Percentiles rank a stretch among this genome's conserved stretches.
Evolutionary conservation across 257 asterid genomes (phyloP).

Genomic region (Mitragyna speciosa): DNA sequence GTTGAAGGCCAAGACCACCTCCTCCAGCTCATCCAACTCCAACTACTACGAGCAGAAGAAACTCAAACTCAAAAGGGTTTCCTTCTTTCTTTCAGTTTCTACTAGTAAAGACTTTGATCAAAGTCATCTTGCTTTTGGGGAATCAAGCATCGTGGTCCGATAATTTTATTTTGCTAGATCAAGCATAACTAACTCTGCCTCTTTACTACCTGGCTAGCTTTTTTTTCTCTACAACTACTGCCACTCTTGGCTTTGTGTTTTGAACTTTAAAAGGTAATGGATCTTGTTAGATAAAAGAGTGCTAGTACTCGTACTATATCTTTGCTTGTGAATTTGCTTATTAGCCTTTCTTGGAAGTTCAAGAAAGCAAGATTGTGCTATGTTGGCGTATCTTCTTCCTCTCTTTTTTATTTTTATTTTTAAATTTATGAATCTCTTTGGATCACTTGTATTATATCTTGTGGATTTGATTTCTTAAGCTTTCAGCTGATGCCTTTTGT

Average conservation of each 20-base stretch:
- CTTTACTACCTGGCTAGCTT: neutral
- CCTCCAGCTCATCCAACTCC: too few species aligned
- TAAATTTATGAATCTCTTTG: neutral
- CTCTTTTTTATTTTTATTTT: neutral
- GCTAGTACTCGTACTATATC: neutral
- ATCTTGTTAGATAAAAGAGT: constrained; percentile 3
- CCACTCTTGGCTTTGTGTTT: neutral
- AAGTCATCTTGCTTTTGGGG: constrained; percentile 30
- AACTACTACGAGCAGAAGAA: neutral
- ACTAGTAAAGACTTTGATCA: constrained; percentile 4
- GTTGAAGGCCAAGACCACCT: neutral
- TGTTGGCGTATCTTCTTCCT: neutral
- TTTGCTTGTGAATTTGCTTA: neutral
- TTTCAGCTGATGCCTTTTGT: neutral
- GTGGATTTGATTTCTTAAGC: neutral
- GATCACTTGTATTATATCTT: neutral
- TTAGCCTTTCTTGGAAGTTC: constrained; percentile 2
- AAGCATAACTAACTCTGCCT: constrained; percentile 11
- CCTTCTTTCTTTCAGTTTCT: constrained; percentile 20
- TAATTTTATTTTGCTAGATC: constrained; percentile 13
- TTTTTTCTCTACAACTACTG: neutral
- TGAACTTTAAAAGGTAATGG: neutral
- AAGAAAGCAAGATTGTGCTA: neutral
- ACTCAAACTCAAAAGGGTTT: neutral
- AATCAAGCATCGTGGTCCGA: constrained; percentile 51